Base-by-base conservation (phyloP, 805 yeast species). In the Starmerella vaccinii region DNA sequence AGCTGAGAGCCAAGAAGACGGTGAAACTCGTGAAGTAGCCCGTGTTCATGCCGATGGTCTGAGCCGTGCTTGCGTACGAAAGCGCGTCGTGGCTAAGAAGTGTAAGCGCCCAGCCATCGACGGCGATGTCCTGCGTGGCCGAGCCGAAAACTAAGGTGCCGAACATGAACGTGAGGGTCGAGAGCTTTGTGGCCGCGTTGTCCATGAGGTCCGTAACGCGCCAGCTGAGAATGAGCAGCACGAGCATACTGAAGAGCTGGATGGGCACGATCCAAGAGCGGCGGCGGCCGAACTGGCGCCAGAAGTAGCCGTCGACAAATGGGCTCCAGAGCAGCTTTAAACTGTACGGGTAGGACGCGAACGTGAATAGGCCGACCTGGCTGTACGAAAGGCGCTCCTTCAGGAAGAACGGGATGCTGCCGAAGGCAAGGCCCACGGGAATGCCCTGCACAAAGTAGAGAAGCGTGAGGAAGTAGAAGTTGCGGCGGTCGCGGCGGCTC, bases 61-160 rank as follows among this genome's bases (percentile, higher is more conserved):
- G 98, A 0, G 98, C 98, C 0, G 98, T 92, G 4, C 95, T 85
- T 0, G 98, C 97, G 69, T 80, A 92, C 16, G 94, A 81, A 54
- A 92, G 71, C 13, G 94, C 82, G 24, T 77, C 77, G 23, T 80
- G 80, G 16, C 89, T 79, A 47, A 92, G 71, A 35, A 90, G 79
- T 1, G 96, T 92, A 61, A 92, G 70, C 0, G 97, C 97, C 98
- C 98, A 92, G 10, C 98, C 97, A 68, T 92, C 98, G 21, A 92
- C 98, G 0, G 98, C 97, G 50, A 92, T 92, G 64, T 92, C 98
- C 66, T 92, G 98, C 0, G 98, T 90, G 0, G 97, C 97, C 69
- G 97, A 89, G 53, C 89, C 72, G 51, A 90, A 77, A 29, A 92
- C 92, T 52, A 92, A 70, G 21, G 78, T 57, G 60, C 89, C 84